Base-by-base conservation (phyloP, 2,329 filamentous ascomycete genomes). In the Emergomyces pasteurianus region DNA sequence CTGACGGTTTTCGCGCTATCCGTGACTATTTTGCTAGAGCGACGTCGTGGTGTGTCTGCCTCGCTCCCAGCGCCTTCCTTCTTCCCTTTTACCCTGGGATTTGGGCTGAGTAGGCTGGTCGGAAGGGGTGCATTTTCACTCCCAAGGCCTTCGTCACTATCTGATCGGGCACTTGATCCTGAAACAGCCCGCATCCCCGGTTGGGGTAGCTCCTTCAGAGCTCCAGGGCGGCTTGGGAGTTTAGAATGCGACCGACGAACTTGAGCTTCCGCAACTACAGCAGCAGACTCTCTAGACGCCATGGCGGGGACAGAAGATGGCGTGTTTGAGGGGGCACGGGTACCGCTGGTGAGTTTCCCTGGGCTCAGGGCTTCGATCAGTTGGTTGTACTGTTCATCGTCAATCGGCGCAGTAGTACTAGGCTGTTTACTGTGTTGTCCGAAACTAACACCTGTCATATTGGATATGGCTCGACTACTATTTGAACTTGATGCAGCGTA, bases 391-490 rank as follows among this genome's bases (percentile, higher is more conserved):
- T 71, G 70, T 40, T 75, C 74, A 34, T 75, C 72, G 50, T 74
- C 70, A 31, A 72, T 68, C 1, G 69, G 67, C 26, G 67, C 67
- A 38, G 65, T 61, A 42, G 72, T 67, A 58, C 70, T 75, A 21
- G 73, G 70, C 28, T 74, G 71, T 59, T 75, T 74, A 65, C 74
- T 77, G 61, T 76, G 75, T 40, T 55, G 52, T 60, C 73, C 72
- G 56, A 74, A 73, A 61, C 74, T 77, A 60, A 74, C 64, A 3
- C 72, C 75, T 8, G 74, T 74, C 68, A 74, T 71, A 62, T 69
- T 73, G 31, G 76, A 77, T 47, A 75, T 72, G 12, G 69, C 70
- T 43, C 73, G 73, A 61, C 75, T 78, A 64, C 71, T 71, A 28
- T 68, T 67, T 10, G 73, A 74, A 55, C 71, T 76, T 36, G 73